A percentile compares a stretch with the other conserved stretches of the same genome.
These are phyloP conservation scores for Pelargonium myrrhifolium DNA, from an alignment of 441 rosid species.

Conservation along the genomic window DNA sequence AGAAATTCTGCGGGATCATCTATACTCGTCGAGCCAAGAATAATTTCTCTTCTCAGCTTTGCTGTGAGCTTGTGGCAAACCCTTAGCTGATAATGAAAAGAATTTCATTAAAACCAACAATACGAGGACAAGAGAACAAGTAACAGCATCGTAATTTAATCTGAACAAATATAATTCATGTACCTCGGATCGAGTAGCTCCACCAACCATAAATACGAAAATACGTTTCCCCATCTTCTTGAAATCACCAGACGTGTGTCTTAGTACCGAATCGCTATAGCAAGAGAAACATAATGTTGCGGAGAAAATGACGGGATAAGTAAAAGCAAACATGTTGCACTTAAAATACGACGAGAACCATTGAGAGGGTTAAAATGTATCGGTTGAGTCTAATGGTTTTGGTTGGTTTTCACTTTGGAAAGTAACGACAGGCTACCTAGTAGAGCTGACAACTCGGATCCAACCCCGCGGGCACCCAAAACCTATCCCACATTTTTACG, in stretches of 20 bases:
- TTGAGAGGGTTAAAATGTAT: background rate
- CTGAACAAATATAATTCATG: constrained; percentile 8
- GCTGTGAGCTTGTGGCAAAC: constrained; percentile 84
- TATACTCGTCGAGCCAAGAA: constrained; percentile 81
- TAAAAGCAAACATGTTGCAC: background rate
- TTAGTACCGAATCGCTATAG: constrained; percentile 64
- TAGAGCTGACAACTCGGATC: too few relatives aligned
- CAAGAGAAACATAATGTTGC: background rate
- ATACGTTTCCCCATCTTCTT: constrained; percentile 88
- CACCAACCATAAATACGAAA: constrained; percentile 84
- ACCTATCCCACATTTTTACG: too few relatives aligned
- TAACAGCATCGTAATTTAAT: background rate
- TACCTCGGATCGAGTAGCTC: constrained; percentile 98
- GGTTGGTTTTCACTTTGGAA: background rate
- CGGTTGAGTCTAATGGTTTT: background rate
- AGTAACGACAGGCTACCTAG: too few relatives aligned
- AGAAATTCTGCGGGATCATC: constrained; percentile 90
- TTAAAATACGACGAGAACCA: background rate
- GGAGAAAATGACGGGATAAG: background rate
- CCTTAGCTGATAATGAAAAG: constrained; percentile 47
- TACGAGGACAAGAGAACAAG: background rate
- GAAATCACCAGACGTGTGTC: constrained; percentile 70
- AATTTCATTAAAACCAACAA: background rate
- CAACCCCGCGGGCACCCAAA: too few relatives aligned
- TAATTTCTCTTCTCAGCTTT: constrained; percentile 81